Percentiles rank a stretch among this genome's conserved stretches.
Conservation (phyloP, 345 rosid species). For the Ceriops tagal region DNA sequence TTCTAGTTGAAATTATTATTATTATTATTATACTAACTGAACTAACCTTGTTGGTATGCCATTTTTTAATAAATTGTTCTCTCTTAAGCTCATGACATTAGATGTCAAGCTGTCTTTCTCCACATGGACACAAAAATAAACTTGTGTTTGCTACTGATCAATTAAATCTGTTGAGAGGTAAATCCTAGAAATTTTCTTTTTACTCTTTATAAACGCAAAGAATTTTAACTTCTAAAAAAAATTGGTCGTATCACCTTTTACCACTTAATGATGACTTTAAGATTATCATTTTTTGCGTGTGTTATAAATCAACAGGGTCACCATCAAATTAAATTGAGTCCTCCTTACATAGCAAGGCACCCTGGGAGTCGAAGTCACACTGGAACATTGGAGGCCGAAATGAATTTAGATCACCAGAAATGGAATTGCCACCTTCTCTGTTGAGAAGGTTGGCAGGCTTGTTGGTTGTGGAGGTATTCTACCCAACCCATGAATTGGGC, state of each 20-base stretch:
- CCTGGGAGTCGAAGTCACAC: slow-evolving; percentile 1
- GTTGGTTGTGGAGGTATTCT: slow-evolving; percentile 22
- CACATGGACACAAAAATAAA: too few relatives aligned
- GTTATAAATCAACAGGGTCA: neutral
- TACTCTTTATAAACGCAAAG: neutral
- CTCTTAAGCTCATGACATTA: too few relatives aligned
- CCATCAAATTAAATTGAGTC: neutral
- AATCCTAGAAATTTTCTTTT: neutral
- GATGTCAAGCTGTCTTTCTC: too few relatives aligned
- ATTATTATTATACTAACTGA: too few relatives aligned
- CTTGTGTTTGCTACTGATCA: too few relatives aligned
- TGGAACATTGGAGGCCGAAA: slow-evolving; percentile 23
- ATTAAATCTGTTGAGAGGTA: too few relatives aligned
- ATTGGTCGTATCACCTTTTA: neutral
- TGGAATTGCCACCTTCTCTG: slow-evolving; percentile 27
- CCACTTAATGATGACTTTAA: neutral
- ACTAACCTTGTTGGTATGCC: too few relatives aligned
- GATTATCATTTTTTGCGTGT: neutral
- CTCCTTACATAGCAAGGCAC: neutral
- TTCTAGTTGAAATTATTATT: too few relatives aligned
- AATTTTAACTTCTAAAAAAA: neutral
- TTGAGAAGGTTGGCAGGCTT: slow-evolving; percentile 8
- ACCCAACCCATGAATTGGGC: too few relatives aligned
- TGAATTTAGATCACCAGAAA: slow-evolving; percentile 33
- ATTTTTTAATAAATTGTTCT: too few relatives aligned